A percentile compares a stretch with the other conserved stretches of the same genome.
Conservation (phyloP, 1,284 basidiomycete genomes). For the Meira nashicola region DNA sequence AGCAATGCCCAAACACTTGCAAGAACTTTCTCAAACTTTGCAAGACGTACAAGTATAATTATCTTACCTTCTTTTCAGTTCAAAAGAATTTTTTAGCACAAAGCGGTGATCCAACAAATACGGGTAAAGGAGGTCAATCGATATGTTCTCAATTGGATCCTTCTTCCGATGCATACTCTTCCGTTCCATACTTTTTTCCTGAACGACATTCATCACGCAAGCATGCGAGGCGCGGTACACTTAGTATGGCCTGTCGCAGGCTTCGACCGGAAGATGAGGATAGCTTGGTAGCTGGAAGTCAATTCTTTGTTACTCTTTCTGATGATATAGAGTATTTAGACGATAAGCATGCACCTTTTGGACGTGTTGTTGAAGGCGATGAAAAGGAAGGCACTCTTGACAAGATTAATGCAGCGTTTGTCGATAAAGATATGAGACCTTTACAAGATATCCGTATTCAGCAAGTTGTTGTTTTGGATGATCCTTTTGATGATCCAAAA, state of each 20-base stretch:
- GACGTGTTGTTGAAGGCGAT: conserved; percentile 86
- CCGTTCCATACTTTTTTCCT: conserved; percentile 72
- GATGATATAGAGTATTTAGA: conserved; percentile 91
- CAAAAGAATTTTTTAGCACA: conserved; percentile 96
- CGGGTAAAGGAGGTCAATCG: conserved; percentile 78
- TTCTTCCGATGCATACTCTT: conserved; percentile 17
- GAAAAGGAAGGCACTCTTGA: conserved; percentile 68
- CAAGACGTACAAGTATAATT: conserved; percentile 91
- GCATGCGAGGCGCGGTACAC: conserved; percentile 78
- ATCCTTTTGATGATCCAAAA: conserved; percentile 82
- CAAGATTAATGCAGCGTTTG: conserved; percentile 84
- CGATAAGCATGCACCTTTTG: conserved; percentile 91
- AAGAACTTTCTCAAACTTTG: conserved; percentile 96
- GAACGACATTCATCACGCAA: conserved; percentile 74
- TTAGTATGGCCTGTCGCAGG: conserved; percentile 58
- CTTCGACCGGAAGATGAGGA: conserved; percentile 58
- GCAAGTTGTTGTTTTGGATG: conserved; percentile 82
- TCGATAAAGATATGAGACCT: conserved; percentile 80
- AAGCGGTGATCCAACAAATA: conserved; percentile 87
- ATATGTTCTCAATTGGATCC: conserved; percentile 68
- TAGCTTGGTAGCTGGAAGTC: conserved; percentile 78
- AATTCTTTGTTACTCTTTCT: conserved; percentile 90
- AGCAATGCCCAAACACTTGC: conserved; percentile 79
- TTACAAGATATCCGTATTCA: conserved; percentile 88
- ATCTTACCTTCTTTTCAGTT: conserved; percentile 80